Evolutionary conservation across 176 grass and related monocot genomes (phyloP).

Genomic region (Aegilops bicornis): DNA sequence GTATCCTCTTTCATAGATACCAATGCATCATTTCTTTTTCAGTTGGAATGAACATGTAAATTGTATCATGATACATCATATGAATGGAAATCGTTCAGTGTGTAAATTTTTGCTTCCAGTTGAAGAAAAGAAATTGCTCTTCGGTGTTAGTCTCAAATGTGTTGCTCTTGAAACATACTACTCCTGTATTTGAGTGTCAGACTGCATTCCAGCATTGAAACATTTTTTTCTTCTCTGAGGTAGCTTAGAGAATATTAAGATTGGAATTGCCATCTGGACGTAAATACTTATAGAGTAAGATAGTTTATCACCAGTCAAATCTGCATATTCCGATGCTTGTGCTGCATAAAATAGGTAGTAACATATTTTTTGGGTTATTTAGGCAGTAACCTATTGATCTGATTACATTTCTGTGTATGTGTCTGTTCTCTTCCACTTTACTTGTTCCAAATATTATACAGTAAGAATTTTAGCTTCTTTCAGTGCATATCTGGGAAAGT

Average conservation of each 20-base stretch:
- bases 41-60: background rate
- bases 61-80: background rate
- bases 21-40: slow-evolving; percentile 37
- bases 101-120: background rate
- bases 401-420: background rate
- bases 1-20: slow-evolving; percentile 34
- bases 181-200: too few species aligned
- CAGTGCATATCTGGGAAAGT: background rate
- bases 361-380: too few species aligned
- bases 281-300: background rate
- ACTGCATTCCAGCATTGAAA: background rate
- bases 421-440: background rate
- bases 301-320: background rate
- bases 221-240: background rate
- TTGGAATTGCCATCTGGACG: background rate
- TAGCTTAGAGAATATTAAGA: background rate
- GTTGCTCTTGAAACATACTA: background rate
- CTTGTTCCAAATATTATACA: too few species aligned
- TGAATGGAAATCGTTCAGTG: background rate
- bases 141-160: background rate
- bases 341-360: background rate
- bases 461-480: background rate
- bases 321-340: background rate
- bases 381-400: background rate
- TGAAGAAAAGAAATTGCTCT: background rate